Percentiles rank a stretch among this genome's conserved stretches.
Conservation (phyloP, 2,329 filamentous ascomycete genomes). For the Chaetomiaceae sp. region DNA sequence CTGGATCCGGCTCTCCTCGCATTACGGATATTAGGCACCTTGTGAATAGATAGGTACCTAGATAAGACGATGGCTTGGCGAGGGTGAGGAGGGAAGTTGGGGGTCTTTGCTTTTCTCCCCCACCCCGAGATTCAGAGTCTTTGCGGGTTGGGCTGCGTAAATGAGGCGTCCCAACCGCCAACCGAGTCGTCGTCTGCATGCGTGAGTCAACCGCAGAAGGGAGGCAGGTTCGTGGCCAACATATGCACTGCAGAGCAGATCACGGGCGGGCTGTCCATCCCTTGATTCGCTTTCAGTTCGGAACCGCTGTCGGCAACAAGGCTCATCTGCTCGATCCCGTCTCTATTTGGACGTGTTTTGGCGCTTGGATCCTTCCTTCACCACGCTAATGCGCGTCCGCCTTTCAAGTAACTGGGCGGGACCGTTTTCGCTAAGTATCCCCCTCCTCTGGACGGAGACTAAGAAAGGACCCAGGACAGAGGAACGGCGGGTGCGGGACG, state of each 20-base stretch:
- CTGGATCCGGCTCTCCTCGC: too few relatives aligned
- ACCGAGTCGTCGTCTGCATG: too few relatives aligned
- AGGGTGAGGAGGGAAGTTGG: too few relatives aligned
- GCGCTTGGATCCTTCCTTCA: not conserved
- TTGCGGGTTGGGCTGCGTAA: too few relatives aligned
- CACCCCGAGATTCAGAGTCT: too few relatives aligned
- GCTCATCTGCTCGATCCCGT: too few relatives aligned
- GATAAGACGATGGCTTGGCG: too few relatives aligned
- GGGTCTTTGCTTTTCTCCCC: too few relatives aligned
- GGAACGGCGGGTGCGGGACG: constrained; percentile 20
- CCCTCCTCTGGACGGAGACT: not conserved
- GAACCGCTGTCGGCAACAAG: not conserved
- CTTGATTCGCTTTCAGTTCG: not conserved
- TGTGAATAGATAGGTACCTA: too few relatives aligned
- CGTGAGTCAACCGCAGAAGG: not conserved
- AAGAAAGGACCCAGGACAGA: constrained; percentile 10
- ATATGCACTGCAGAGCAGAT: not conserved
- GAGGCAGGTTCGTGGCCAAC: not conserved
- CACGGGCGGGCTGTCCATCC: too few relatives aligned
- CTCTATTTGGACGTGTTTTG: not conserved
- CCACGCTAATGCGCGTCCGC: constrained; percentile 6
- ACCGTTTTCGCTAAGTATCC: not conserved
- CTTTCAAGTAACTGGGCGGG: not conserved
- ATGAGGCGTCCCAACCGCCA: too few relatives aligned
- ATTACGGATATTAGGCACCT: too few relatives aligned